Evolutionary conservation across 805 yeast genomes (phyloP), one percentile per base, ranked within the genome.

Genomic region (Kluyveromyces dobzhanskii): DNA sequence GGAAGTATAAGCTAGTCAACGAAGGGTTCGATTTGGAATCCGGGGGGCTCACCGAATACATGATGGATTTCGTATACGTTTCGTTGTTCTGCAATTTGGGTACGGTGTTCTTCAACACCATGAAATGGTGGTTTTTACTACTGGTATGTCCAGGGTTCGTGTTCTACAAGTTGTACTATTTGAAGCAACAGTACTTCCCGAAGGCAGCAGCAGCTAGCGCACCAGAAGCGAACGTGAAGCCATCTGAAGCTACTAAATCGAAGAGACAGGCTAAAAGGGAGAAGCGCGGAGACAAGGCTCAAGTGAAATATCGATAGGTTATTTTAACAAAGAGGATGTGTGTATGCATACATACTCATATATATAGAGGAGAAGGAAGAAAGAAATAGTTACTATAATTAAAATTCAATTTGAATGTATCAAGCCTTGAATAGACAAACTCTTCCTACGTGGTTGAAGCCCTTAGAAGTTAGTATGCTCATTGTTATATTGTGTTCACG

Each of bases 1-100:
- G 16, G n/a, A 27, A 27, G n/a, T 27, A 27, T 14, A 67, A 64
- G 45, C 55, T 73, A 41, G 46, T 65, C 7, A 64, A 57, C 17
- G 59, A 67, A 27, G 80, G 80, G 1, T 67, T 66, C 32, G 78
- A 76, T 45, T 57, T 76, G 35, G 51, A 55, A 25, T 27, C 42
- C 9, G 64, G 63, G 10, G 79, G 79, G 0, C 53, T 75, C 10
- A 67, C 66, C 27, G 80, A 75, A 51, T 74, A 73, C 52, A 55
- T 75, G 55, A 73, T 75, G 45, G 83, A 76, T 49, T 46, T 72
- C 27, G 59, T 76, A 31, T 76, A 76, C 52, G 44, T 75, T 36
- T 73, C 80, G 6, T 59, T 75, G 56, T 44, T 67, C n/a, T 62
- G 73, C 18, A 71, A 75, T 43, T 31, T 69, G 1, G 61, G 75